Evolutionary conservation across 179 eudicot genomes (phyloP), one percentile per base, ranked within the genome.

Genomic region (Corrigiola litoralis): DNA sequence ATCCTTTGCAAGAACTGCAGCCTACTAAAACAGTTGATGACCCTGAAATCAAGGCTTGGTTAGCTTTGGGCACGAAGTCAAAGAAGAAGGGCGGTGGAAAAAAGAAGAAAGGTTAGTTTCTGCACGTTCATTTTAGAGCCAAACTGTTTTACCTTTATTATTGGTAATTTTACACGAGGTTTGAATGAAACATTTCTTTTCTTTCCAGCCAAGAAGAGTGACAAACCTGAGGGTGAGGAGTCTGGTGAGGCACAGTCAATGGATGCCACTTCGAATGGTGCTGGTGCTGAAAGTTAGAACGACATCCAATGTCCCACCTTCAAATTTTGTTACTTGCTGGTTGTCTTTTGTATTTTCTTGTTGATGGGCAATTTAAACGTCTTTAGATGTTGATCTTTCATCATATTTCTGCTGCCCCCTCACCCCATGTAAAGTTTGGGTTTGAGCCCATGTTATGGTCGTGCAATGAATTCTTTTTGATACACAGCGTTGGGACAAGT

Each of bases 71-170:
- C 23, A 80, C 78, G 4, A 94, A 90, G 85, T 75, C 94, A 4
- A 94, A 94, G 83, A 94, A 94, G 84, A 94, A 94, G 62, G 99
- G 99, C 37, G 99, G 99, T 46, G 99, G 99, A 25, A 94, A 90
- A 74, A 94, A 94, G 87, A 94, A 94, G 88, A 94, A 94, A 90
- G 99, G 99, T 90, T 25, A 20, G 53, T 20, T 29, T 24, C 20
- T 31, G 25, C 6, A 21, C 32, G 14, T 8, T 36, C n/a, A 3
- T 6, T 4, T 11, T 24, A 0, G 18, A 0, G n/a, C n/a, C n/a
- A n/a, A 38, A 31, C 18, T 23, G 13, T 16, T 32, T 38, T 17
- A 29, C 16, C n/a, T 20, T 12, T 42, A 14, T 10, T 1, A 45
- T 45, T 45, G 49, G 49, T 45, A 4, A 16, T 45, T 4, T 16